Evolutionary conservation across 2,329 filamentous ascomycete genomes (phyloP).

Genomic region (Epichloe hybrida): DNA sequence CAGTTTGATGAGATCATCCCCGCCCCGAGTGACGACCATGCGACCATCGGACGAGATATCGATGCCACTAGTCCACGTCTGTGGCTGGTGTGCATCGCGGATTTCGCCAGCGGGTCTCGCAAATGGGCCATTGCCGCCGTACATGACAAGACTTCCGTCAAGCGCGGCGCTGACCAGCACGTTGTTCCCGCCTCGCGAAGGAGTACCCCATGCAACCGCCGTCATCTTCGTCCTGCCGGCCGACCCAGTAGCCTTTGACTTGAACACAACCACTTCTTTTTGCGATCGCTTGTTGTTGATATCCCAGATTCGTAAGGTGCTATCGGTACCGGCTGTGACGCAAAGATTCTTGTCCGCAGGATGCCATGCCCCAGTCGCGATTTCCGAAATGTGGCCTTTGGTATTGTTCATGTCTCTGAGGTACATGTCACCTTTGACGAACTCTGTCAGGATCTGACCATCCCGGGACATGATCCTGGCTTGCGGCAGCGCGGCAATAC

Average conservation of each 20-base stretch:
- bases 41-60: constrained; percentile 85
- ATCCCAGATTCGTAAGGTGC: constrained; percentile 93
- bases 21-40: constrained; percentile 79
- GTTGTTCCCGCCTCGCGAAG: constrained; percentile 63
- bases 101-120: constrained; percentile 72
- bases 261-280: constrained; percentile 90
- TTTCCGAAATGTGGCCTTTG: constrained; percentile 88
- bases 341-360: constrained; percentile 74
- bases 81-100: constrained; percentile 63
- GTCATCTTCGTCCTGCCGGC: constrained; percentile 92
- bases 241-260: constrained; percentile 75
- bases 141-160: constrained; percentile 86
- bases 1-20: constrained; percentile 84
- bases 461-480: constrained; percentile 82
- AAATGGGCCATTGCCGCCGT: constrained; percentile 78
- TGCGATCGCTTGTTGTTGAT: constrained; percentile 81
- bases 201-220: constrained; percentile 71
- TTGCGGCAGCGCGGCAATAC: constrained; percentile 78
- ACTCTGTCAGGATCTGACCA: constrained; percentile 73
- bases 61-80: constrained; percentile 85
- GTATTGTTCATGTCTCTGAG: constrained; percentile 94
- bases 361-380: constrained; percentile 83
- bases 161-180: constrained; percentile 70
- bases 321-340: constrained; percentile 86
- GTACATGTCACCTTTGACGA: constrained; percentile 98